Conservation (phyloP, 2,329 filamentous ascomycete species). For the Xylariaceae sp. region DNA sequence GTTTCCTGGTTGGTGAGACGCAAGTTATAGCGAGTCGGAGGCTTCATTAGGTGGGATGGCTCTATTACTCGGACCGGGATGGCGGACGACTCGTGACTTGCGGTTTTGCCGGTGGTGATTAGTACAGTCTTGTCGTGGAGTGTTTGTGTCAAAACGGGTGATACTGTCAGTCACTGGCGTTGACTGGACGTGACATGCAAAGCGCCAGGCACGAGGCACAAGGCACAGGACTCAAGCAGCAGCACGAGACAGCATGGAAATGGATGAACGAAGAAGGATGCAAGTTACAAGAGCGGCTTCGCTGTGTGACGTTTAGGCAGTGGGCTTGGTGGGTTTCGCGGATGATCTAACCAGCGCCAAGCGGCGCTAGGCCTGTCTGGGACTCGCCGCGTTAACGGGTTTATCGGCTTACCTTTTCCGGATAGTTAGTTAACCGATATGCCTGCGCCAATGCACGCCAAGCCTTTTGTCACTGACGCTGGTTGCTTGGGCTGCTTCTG, state of each 20-base stretch:
- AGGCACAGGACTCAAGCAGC: neutral
- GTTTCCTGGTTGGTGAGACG: slow-evolving; percentile 3
- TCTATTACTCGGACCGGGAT: slow-evolving; percentile 13
- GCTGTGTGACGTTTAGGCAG: slow-evolving; percentile 22
- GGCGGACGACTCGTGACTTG: slow-evolving; percentile 10
- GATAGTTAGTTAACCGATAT: neutral
- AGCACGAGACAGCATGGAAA: neutral
- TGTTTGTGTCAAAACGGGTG: neutral
- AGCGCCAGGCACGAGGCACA: neutral
- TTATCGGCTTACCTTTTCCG: slow-evolving; percentile 18
- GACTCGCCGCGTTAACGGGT: slow-evolving; percentile 17
- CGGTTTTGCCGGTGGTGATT: neutral
- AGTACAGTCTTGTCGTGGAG: no score
- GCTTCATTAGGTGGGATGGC: slow-evolving; percentile 11
- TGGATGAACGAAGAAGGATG: slow-evolving; percentile 5
- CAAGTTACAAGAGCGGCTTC: slow-evolving; percentile 6
- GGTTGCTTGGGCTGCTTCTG: neutral
- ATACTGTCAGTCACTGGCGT: neutral
- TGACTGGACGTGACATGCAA: slow-evolving; percentile 1
- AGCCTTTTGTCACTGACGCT: slow-evolving; percentile 3
- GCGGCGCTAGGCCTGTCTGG: neutral
- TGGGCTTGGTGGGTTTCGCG: slow-evolving; percentile 8
- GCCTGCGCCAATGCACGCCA: neutral
- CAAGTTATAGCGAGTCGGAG: slow-evolving; percentile 8
- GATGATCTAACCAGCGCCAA: slow-evolving; percentile 12